phyloP scores from a whole-genome alignment of 306 rosid species.

The Quercus bicolor region DNA sequence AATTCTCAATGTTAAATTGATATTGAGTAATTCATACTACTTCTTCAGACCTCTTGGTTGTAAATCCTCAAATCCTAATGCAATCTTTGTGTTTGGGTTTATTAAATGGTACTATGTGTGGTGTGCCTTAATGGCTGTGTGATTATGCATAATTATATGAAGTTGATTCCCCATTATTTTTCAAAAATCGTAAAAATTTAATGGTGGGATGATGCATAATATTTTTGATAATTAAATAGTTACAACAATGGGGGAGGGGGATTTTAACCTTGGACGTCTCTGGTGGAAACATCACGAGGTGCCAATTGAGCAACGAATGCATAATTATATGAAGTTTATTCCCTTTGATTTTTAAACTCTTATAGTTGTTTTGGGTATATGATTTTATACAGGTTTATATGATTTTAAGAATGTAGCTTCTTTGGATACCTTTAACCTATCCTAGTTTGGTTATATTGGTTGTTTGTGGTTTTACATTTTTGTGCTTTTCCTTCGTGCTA shows the following conservation, averaged over 20 bases:
- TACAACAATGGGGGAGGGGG: no score
- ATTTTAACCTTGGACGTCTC: no score
- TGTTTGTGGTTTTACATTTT: not conserved
- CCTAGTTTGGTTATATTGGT: not conserved
- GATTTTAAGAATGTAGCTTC: not conserved
- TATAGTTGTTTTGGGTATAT: not conserved
- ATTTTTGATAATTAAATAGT: no score
- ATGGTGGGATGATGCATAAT: no score
- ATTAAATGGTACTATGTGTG: not conserved
- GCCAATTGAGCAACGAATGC: not conserved
- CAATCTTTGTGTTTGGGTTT: not conserved
- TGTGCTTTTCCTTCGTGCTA: slow-evolving; percentile 19
- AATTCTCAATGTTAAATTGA: no score
- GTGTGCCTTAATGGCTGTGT: not conserved
- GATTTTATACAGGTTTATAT: not conserved
- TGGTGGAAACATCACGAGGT: no score
- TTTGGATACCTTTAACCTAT: not conserved
- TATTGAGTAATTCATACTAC: no score
- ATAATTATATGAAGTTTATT: not conserved
- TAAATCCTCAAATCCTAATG: no score
- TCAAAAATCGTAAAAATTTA: no score
- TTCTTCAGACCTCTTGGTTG: no score
- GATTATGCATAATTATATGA: not conserved
- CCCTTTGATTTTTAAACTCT: not conserved
- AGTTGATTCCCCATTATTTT: not conserved